Conservation (phyloP, 148 eudicot species). For the Salicornia ramosissima region DNA sequence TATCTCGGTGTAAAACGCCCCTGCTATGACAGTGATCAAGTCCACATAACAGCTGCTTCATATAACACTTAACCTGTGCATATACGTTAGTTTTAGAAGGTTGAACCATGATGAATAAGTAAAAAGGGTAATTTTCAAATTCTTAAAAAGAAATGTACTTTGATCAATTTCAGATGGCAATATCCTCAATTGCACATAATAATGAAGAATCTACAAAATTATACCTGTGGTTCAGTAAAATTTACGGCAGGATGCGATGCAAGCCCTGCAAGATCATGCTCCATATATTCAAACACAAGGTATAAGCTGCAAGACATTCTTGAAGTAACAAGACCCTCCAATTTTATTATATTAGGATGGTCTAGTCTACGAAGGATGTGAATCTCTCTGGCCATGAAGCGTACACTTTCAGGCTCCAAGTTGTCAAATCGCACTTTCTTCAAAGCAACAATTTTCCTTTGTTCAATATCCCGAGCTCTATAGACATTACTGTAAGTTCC, state of each 20-base stretch:
- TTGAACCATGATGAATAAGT: not conserved
- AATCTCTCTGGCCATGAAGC: slow-evolving; percentile 86
- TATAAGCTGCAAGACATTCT: slow-evolving; percentile 82
- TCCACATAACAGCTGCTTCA: slow-evolving; percentile 75
- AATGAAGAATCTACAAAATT: not conserved
- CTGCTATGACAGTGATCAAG: slow-evolving; percentile 82
- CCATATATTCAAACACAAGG: slow-evolving; percentile 89
- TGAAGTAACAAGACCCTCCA: slow-evolving; percentile 81
- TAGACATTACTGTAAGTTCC: slow-evolving; percentile 84
- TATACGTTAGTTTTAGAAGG: slow-evolving; percentile 9
- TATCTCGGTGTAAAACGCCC: slow-evolving; percentile 73
- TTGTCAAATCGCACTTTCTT: slow-evolving; percentile 82
- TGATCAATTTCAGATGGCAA: not conserved
- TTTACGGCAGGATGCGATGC: slow-evolving; percentile 72
- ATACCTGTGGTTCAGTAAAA: slow-evolving; percentile 79
- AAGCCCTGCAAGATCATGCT: slow-evolving; percentile 81
- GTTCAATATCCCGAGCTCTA: slow-evolving; percentile 77
- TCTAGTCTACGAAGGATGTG: slow-evolving; percentile 71
- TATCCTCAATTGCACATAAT: not conserved
- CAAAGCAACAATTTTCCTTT: slow-evolving; percentile 71
- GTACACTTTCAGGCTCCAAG: slow-evolving; percentile 80
- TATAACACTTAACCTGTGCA: slow-evolving; percentile 76
- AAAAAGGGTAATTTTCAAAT: not conserved
- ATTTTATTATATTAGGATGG: slow-evolving; percentile 74
- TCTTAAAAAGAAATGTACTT: not conserved